These are phyloP conservation scores for Nepenthes mirabilis DNA, from an alignment of 148 eudicot species.

Conservation along the genomic window DNA sequence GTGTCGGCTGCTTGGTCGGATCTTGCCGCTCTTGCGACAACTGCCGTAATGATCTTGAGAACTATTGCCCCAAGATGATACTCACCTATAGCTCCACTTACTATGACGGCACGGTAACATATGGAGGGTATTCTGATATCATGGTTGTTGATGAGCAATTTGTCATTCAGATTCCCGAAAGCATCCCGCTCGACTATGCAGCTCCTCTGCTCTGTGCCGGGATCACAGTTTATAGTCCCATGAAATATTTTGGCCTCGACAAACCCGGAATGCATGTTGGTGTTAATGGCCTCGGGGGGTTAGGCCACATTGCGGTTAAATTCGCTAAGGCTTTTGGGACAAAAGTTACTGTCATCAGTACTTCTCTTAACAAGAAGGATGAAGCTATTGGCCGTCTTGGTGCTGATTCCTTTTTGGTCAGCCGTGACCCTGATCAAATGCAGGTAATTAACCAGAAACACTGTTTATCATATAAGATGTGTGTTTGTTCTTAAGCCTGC, in stretches of 20 bases:
- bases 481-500: no score
- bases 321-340: slow-evolving; percentile 19
- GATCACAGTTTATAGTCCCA: slow-evolving; percentile 17
- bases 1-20: slow-evolving; percentile 23
- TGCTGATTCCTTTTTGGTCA: slow-evolving; percentile 14
- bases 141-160: slow-evolving; percentile 14
- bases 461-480: no score
- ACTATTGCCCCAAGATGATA: slow-evolving; percentile 16
- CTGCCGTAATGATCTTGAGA: slow-evolving; percentile 11
- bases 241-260: slow-evolving; percentile 14
- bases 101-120: slow-evolving; percentile 15
- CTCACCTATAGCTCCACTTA: slow-evolving; percentile 8
- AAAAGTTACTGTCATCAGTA: slow-evolving; percentile 19
- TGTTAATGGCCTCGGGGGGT: slow-evolving; percentile 21
- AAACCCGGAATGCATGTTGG: slow-evolving; percentile 13
- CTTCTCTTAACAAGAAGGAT: slow-evolving; percentile 11
- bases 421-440: slow-evolving; percentile 9
- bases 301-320: slow-evolving; percentile 22
- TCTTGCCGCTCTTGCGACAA: slow-evolving; percentile 16
- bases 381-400: slow-evolving; percentile 16
- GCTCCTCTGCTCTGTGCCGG: slow-evolving; percentile 26
- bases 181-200: slow-evolving; percentile 7
- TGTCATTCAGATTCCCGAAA: slow-evolving; percentile 9
- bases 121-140: slow-evolving; percentile 18
- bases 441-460: slow-evolving; percentile 5